Conservation (phyloP, 202 grass and related monocot species). For the Zizania palustris region DNA sequence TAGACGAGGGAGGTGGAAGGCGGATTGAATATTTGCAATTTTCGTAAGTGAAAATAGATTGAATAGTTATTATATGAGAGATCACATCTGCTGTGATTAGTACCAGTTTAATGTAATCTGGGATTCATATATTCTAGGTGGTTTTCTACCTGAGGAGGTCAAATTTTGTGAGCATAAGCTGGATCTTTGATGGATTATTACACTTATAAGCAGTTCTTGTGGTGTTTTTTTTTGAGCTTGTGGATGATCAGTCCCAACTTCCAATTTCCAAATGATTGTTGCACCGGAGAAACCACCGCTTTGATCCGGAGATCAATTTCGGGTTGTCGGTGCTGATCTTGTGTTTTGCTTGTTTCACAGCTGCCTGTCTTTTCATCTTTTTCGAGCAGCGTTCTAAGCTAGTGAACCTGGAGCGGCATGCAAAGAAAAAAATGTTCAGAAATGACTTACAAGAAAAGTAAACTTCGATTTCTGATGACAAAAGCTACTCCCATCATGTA, state of each 20-base stretch:
- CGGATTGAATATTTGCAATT: constrained; percentile 48
- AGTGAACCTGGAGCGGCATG: constrained; percentile 19
- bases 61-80: constrained; percentile 29
- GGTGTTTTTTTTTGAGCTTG: not conserved
- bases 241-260: not conserved
- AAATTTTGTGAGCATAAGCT: constrained; percentile 10
- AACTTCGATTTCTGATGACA: not conserved
- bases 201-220: not conserved
- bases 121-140: constrained; percentile 42
- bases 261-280: not conserved
- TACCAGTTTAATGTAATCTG: constrained; percentile 35
- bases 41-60: constrained; percentile 45
- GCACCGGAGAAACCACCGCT: not conserved
- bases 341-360: not conserved
- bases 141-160: not conserved
- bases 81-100: constrained; percentile 39
- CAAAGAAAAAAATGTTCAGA: not conserved
- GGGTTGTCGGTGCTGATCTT: not conserved
- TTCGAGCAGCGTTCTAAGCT: not conserved
- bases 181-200: constrained; percentile 25
- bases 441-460: not conserved
- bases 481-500: not conserved
- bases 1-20: constrained; percentile 42
- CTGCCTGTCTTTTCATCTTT: not conserved
- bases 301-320: not conserved